Conservation (phyloP, 305 asterid genomes). For the Solanum aculeatissimum region DNA sequence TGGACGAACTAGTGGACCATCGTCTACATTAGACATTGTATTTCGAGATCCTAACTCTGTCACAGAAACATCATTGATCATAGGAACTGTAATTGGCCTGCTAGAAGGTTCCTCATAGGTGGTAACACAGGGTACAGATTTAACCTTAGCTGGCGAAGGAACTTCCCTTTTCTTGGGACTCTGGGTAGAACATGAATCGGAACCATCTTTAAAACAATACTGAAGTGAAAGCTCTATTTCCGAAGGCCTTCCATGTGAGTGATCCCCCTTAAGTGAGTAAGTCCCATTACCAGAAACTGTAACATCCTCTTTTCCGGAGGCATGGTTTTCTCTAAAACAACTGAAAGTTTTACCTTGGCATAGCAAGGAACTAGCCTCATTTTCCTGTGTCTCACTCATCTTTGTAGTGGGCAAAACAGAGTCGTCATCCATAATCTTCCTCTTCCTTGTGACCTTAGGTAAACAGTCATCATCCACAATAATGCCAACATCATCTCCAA, state of each 20-base stretch:
- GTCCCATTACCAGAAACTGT: constrained; percentile 13
- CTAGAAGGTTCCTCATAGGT: constrained; percentile 8
- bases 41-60: background rate
- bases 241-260: constrained; percentile 13
- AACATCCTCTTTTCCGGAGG: constrained; percentile 19
- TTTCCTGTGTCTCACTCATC: constrained; percentile 3
- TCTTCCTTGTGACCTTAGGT: constrained; percentile 27
- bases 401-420: constrained; percentile 12
- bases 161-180: constrained; percentile 28
- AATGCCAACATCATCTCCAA: constrained; percentile 3
- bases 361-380: constrained; percentile 6
- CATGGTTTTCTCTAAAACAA: constrained; percentile 9
- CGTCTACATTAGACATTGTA: background rate
- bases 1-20: constrained; percentile 11
- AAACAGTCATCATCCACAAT: constrained; percentile 17
- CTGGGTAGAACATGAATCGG: constrained; percentile 15
- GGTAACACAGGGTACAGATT: constrained; percentile 14
- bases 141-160: constrained; percentile 21
- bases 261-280: constrained; percentile 12
- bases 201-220: constrained; percentile 19
- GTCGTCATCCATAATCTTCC: constrained; percentile 28
- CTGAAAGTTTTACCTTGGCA: constrained; percentile 12
- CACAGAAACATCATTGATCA: background rate
- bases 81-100: background rate
- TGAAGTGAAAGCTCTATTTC: constrained; percentile 12